A percentile compares a stretch with the other conserved stretches of the same genome.
phyloP scores from a whole-genome alignment of 768 basidiomycete species.

The Pholiota microspora region DNA sequence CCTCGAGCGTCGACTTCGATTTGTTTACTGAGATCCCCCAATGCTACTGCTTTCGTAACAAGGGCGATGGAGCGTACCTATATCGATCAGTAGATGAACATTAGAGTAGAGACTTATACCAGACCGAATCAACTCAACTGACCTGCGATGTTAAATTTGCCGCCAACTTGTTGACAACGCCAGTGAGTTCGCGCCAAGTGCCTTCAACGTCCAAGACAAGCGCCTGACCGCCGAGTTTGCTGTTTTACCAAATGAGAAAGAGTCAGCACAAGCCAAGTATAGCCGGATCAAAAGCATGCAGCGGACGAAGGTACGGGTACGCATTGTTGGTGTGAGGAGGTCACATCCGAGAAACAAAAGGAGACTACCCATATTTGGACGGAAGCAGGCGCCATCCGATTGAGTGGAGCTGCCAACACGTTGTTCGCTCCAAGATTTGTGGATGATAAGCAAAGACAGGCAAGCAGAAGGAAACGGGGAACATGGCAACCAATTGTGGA shows the following conservation, averaged over 20 bases:
- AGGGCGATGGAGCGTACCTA: conserved; percentile 82
- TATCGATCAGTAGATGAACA: neutral
- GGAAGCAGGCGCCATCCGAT: neutral
- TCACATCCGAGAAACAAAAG: neutral
- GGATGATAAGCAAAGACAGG: neutral
- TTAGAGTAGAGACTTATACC: neutral
- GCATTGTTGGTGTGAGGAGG: neutral
- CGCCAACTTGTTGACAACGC: conserved; percentile 79
- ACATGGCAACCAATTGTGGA: neutral
- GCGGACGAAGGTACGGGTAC: neutral
- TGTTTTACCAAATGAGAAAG: conserved; percentile 25
- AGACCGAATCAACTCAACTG: conserved; percentile 2
- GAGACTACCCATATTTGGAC: neutral
- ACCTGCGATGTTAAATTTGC: conserved; percentile 77
- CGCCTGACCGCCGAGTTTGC: conserved; percentile 86
- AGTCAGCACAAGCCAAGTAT: neutral
- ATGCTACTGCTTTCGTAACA: conserved; percentile 92
- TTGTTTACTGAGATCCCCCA: conserved; percentile 85
- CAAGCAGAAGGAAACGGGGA: neutral
- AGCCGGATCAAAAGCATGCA: neutral
- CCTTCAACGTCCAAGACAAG: conserved; percentile 87
- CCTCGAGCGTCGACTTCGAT: conserved; percentile 91
- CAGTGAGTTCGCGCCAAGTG: conserved; percentile 84
- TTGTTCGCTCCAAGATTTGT: neutral
- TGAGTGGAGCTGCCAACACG: neutral